Evolutionary conservation across 2,329 filamentous ascomycete species (phyloP).

Genomic region (Coleophoma cylindrospora): DNA sequence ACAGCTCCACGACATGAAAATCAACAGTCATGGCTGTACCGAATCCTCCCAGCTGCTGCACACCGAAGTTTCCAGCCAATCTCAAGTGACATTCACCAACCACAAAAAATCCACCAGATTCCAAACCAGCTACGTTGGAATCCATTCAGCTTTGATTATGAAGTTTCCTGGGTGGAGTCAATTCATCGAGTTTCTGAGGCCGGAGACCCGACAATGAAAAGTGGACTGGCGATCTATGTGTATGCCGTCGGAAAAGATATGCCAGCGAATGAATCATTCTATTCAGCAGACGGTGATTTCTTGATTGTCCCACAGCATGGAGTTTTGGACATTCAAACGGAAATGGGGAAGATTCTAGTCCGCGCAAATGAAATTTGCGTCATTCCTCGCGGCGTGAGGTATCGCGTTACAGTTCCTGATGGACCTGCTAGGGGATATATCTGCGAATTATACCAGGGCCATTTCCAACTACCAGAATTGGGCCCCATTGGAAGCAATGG

Average conservation of each 20-base stretch:
- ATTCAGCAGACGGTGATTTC: slow-evolving; percentile 78
- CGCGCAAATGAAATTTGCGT: slow-evolving; percentile 74
- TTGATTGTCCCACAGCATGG: slow-evolving; percentile 73
- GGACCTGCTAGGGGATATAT: slow-evolving; percentile 68
- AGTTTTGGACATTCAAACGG: slow-evolving; percentile 69
- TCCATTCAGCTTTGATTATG: slow-evolving; percentile 64
- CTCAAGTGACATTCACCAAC: slow-evolving; percentile 34
- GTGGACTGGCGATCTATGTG: slow-evolving; percentile 74
- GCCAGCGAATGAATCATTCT: slow-evolving; percentile 70
- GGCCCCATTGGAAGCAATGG: slow-evolving; percentile 71
- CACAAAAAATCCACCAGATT: slow-evolving; percentile 54
- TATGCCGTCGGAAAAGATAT: slow-evolving; percentile 78
- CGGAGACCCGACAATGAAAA: slow-evolving; percentile 74
- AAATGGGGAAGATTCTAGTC: slow-evolving; percentile 70
- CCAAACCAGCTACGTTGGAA: slow-evolving; percentile 79
- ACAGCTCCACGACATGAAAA: slow-evolving; percentile 52
- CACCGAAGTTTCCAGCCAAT: slow-evolving; percentile 42
- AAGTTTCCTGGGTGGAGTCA: slow-evolving; percentile 62
- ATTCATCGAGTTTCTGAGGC: slow-evolving; percentile 66
- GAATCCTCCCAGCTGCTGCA: slow-evolving; percentile 46
- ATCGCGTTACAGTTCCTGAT: slow-evolving; percentile 61
- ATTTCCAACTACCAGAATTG: slow-evolving; percentile 67
- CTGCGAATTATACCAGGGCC: slow-evolving; percentile 67
- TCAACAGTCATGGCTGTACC: slow-evolving; percentile 53
- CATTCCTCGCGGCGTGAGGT: slow-evolving; percentile 69